Base-by-base conservation (phyloP, 768 basidiomycete species). In the Tricholomella constricta region DNA sequence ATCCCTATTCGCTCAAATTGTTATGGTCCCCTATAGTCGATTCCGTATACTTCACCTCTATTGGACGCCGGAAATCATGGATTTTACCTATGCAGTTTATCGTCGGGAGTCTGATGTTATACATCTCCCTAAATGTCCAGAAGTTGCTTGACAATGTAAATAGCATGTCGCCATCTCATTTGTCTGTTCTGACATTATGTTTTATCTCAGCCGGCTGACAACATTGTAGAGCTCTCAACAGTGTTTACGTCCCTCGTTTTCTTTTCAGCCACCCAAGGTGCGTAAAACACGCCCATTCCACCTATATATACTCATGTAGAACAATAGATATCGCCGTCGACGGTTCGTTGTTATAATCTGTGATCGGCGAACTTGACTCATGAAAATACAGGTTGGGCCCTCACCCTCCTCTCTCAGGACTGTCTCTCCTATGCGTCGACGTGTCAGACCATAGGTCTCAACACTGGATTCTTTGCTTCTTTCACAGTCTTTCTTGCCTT, bases 1-100 rank as follows among this genome's bases (percentile, higher is more conserved):
- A 95, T 71, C 94, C 94, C 4, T 99, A 98, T 75, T 97, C 94
- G 19, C 83, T 99, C 63, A 99, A 99, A 73, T 71, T 99, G 55
- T 70, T 98, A 58, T 98, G 96, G 95, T 96, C 94, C 6, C 97
- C 97, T 46, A 88, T 99, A 56, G 93, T 99, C 49, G 97, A 99
- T 65, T 91, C 96, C 2, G 76, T 89, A 58, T 99, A 89, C 69
- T 76, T 88, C 62, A 73, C 83, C 32, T 86, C 83, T 36, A 60
- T 95, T 56, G 97, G 97, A n/a, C 86, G 97, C 45, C 80, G 97
- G 58, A 99, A 98, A 71, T 94, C 92, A 56, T 99, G 97, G 97
- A 98, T 99, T 60, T 88, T 98, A 56, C 97, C 97, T 38, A 97
- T 99, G 80, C 97, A 99, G 68, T 67, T 86, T 27, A 84, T 94